These are phyloP conservation scores for Tetrapisispora taiwanensis DNA, from an alignment of 805 yeast genomes.

Conservation along the genomic window DNA sequence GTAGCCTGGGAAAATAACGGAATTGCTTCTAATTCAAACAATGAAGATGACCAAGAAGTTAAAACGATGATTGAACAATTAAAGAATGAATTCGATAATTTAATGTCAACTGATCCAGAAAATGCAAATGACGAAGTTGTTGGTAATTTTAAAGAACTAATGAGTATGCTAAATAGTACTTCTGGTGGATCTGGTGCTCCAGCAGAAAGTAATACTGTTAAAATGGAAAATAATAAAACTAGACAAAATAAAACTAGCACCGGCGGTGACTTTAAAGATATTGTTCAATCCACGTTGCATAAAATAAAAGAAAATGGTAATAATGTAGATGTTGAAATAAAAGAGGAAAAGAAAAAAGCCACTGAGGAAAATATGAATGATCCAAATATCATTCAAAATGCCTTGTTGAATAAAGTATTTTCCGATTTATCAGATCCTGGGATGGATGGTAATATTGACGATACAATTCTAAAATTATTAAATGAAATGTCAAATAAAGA, in stretches of 20 bases:
- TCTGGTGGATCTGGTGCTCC: not conserved
- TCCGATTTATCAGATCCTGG: slow-evolving; percentile 43
- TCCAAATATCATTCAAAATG: not conserved
- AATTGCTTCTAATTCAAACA: slow-evolving; percentile 2
- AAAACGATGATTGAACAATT: slow-evolving; percentile 24
- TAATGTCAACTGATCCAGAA: slow-evolving; percentile 25
- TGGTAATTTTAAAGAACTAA: slow-evolving; percentile 20
- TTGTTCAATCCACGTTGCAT: slow-evolving; percentile 70
- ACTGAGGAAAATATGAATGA: slow-evolving; percentile 35
- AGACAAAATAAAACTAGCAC: not conserved
- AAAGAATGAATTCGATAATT: slow-evolving; percentile 18
- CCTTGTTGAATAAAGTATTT: slow-evolving; percentile 49
- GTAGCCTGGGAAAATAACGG: slow-evolving; percentile 12
- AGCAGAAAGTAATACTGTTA: not conserved
- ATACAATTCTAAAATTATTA: slow-evolving; percentile 62
- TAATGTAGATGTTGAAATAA: slow-evolving; percentile 49
- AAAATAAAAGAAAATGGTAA: slow-evolving; percentile 71
- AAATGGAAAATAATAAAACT: not conserved
- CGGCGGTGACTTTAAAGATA: slow-evolving; percentile 46
- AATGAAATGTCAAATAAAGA: slow-evolving; percentile 77
- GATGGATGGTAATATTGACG: slow-evolving; percentile 38
- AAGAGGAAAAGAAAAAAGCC: slow-evolving; percentile 37
- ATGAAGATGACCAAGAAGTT: slow-evolving; percentile 23
- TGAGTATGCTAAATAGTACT: slow-evolving; percentile 6
- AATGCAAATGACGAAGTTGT: slow-evolving; percentile 41